Evolutionary conservation across 2,329 filamentous ascomycete species (phyloP).

Genomic region (Fusarium concolor): DNA sequence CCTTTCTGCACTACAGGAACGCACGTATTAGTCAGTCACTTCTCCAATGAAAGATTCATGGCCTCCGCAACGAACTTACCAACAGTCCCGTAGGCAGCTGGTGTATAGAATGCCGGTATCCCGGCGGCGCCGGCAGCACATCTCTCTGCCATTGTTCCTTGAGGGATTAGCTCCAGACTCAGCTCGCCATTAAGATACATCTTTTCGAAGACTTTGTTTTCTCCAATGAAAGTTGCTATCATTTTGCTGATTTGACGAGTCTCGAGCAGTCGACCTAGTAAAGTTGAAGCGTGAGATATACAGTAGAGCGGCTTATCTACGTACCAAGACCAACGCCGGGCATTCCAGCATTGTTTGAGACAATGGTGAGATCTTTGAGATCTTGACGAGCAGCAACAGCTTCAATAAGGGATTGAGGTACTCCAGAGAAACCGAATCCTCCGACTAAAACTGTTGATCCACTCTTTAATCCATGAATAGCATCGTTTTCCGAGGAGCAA

Average conservation of each 20-base stretch:
- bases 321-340: constrained; percentile 79
- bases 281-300: constrained; percentile 64
- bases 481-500: constrained; percentile 72
- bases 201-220: constrained; percentile 90
- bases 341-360: constrained; percentile 92
- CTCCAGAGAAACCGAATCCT: constrained; percentile 84
- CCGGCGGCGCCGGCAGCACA: constrained; percentile 87
- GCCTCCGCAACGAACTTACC: not conserved
- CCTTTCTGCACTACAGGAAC: constrained; percentile 76
- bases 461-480: constrained; percentile 79
- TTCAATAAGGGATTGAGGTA: constrained; percentile 82
- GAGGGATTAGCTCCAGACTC: constrained; percentile 88
- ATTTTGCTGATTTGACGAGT: constrained; percentile 83
- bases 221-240: constrained; percentile 91
- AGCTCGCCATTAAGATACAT: constrained; percentile 89
- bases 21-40: accelerated
- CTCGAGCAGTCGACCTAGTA: constrained; percentile 12
- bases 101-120: constrained; percentile 92
- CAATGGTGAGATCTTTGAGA: constrained; percentile 81
- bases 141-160: constrained; percentile 88
- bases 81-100: constrained; percentile 84
- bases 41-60: too few species aligned
- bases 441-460: constrained; percentile 79
- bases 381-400: constrained; percentile 65
- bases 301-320: accelerated